Conservation (phyloP, 768 basidiomycete genomes). For the Trametes cubensis region DNA sequence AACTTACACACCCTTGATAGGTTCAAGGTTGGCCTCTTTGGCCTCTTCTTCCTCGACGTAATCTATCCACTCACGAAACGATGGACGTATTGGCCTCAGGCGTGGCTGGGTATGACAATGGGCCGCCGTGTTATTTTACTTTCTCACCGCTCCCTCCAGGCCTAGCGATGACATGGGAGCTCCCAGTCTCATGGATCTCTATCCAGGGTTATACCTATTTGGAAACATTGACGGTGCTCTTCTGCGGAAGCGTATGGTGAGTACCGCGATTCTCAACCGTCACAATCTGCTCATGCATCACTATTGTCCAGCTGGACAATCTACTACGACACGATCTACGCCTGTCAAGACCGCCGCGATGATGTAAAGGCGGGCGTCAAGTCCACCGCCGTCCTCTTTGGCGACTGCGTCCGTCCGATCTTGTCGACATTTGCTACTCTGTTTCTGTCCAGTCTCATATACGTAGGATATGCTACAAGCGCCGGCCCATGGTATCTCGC, state of each 20-base stretch:
- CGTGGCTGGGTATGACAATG: constrained; percentile 50
- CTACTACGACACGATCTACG: constrained; percentile 70
- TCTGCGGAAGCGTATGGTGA: constrained; percentile 30
- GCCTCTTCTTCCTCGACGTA: constrained; percentile 25
- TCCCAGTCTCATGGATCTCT: constrained; percentile 48
- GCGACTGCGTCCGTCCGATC: constrained; percentile 59
- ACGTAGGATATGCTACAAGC: constrained; percentile 50
- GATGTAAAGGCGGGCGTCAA: constrained; percentile 72
- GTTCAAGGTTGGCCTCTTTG: constrained; percentile 22
- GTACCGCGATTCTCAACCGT: constrained; percentile 64
- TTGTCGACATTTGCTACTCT: constrained; percentile 53
- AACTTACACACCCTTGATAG: not conserved
- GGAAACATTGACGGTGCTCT: constrained; percentile 15
- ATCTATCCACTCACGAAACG: constrained; percentile 57
- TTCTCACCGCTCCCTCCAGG: not conserved
- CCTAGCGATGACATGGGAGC: constrained; percentile 5
- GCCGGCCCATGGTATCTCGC: constrained; percentile 19
- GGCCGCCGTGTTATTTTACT: no score
- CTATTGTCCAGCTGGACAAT: constrained; percentile 50
- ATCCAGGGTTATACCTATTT: constrained; percentile 34
- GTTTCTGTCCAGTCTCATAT: constrained; percentile 56
- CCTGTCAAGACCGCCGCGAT: constrained; percentile 76
- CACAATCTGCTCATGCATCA: not conserved
- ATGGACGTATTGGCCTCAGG: constrained; percentile 63
- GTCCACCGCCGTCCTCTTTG: constrained; percentile 76